Percentiles rank a stretch among this genome's conserved stretches.
Conservation (phyloP, 129 eudicot species). For the Kitagawia praeruptora region DNA sequence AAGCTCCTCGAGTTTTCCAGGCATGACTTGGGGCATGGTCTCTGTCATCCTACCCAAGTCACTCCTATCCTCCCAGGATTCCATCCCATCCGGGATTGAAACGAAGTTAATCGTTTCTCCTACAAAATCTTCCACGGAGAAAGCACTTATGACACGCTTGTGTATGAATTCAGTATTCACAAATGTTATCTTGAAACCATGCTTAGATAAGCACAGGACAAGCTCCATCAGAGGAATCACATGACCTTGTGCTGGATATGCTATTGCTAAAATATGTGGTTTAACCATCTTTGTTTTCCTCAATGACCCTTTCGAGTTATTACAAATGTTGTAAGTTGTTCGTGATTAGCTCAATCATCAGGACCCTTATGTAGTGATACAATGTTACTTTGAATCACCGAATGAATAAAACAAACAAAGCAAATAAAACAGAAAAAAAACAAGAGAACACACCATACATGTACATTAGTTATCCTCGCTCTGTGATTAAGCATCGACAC, state of each 20-base stretch:
- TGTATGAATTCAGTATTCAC: conserved; percentile 29
- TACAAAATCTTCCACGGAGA: neutral
- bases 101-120: conserved; percentile 19
- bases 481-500: neutral
- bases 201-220: conserved; percentile 24
- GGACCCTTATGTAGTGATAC: neutral
- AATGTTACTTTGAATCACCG: neutral
- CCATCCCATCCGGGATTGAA: conserved; percentile 54
- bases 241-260: conserved; percentile 45
- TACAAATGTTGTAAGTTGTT: neutral
- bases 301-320: neutral
- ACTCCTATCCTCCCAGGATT: conserved; percentile 43
- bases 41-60: conserved; percentile 9
- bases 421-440: neutral
- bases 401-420: neutral
- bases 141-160: conserved; percentile 11
- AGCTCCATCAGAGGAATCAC: conserved; percentile 44
- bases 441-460: neutral
- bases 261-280: conserved; percentile 27
- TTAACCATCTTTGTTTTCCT: conserved; percentile 13
- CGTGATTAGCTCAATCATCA: neutral
- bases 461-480: neutral
- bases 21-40: conserved; percentile 15
- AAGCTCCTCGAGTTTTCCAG: conserved; percentile 30
- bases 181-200: conserved; percentile 28